Percentiles rank a stretch among this genome's conserved stretches.
Evolutionary conservation across 768 basidiomycete genomes (phyloP).

Genomic region (Pleurotus sapidus): DNA sequence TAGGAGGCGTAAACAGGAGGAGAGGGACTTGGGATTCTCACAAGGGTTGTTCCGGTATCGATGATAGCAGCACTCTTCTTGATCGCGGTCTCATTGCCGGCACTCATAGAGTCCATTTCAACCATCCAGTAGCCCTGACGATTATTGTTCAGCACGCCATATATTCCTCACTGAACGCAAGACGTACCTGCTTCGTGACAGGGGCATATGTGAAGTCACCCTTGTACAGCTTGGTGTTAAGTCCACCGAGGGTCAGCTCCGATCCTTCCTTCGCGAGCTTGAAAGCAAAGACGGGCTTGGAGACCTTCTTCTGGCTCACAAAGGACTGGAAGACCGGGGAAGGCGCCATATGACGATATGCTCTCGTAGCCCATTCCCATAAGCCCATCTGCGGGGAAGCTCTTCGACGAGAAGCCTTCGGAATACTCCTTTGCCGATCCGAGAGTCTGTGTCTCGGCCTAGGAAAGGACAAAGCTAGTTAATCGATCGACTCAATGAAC

Average conservation of each 20-base stretch:
- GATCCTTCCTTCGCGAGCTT: conserved; percentile 32
- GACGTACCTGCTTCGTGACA: background rate
- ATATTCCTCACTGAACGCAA: background rate
- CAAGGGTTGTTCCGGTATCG: conserved; percentile 6
- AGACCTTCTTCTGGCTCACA: conserved; percentile 21
- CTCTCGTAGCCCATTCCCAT: conserved; percentile 32
- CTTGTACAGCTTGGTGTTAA: conserved; percentile 37
- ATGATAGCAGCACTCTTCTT: background rate
- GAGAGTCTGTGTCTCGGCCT: conserved; percentile 5
- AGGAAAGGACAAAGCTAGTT: background rate
- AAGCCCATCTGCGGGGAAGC: conserved; percentile 22
- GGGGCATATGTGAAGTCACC: conserved; percentile 31
- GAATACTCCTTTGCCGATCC: conserved; percentile 1
- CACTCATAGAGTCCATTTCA: background rate
- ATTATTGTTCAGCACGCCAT: background rate
- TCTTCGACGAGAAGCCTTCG: conserved; percentile 4
- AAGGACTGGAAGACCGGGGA: conserved; percentile 36
- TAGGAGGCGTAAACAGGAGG: background rate
- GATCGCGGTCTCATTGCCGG: background rate
- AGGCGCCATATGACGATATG: conserved; percentile 24
- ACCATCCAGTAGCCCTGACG: conserved; percentile 3
- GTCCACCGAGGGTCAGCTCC: conserved; percentile 50
- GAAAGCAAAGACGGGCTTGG: conserved; percentile 36
- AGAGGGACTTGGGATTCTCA: background rate
- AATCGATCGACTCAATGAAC: background rate